Percentiles rank a stretch among this genome's conserved stretches.
Evolutionary conservation across 768 basidiomycete genomes (phyloP).

Genomic region (Podaxis sp.): DNA sequence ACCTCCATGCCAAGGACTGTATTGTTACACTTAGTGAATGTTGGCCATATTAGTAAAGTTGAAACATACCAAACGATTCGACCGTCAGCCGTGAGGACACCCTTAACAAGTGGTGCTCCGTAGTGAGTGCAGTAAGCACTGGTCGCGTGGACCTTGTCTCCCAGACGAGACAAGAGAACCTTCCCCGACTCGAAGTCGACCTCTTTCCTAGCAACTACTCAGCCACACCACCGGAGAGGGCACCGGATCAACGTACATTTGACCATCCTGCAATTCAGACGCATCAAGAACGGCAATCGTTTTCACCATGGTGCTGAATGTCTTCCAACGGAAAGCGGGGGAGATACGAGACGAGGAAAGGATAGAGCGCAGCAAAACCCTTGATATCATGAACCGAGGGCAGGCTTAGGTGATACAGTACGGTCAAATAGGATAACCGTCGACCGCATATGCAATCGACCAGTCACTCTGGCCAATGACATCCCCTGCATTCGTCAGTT

Average conservation of each 20-base stretch:
- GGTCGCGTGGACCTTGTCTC: constrained; percentile 74
- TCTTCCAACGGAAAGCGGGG: not conserved
- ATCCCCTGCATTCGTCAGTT: constrained; percentile 1
- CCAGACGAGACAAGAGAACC: constrained; percentile 75
- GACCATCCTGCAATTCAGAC: constrained; percentile 61
- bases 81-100: constrained; percentile 76
- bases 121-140: constrained; percentile 91
- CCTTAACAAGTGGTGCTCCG: constrained; percentile 84
- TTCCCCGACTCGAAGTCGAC: constrained; percentile 77
- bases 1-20: constrained; percentile 89
- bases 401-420: constrained; percentile 3
- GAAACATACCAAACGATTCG: constrained; percentile 70
- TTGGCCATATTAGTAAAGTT: not conserved
- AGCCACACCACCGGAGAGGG: not conserved
- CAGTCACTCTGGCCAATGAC: constrained; percentile 15
- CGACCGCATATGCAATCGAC: not conserved
- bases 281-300: constrained; percentile 60
- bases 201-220: constrained; percentile 61
- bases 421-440: not conserved
- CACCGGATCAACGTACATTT: constrained; percentile 43
- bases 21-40: not conserved
- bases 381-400: constrained; percentile 10
- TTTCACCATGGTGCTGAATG: constrained; percentile 36
- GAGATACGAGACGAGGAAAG: not conserved
- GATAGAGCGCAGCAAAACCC: not conserved